These are phyloP conservation scores for Fusarium guadeloupense DNA, from an alignment of 2,329 filamentous ascomycete species.

Conservation along the genomic window DNA sequence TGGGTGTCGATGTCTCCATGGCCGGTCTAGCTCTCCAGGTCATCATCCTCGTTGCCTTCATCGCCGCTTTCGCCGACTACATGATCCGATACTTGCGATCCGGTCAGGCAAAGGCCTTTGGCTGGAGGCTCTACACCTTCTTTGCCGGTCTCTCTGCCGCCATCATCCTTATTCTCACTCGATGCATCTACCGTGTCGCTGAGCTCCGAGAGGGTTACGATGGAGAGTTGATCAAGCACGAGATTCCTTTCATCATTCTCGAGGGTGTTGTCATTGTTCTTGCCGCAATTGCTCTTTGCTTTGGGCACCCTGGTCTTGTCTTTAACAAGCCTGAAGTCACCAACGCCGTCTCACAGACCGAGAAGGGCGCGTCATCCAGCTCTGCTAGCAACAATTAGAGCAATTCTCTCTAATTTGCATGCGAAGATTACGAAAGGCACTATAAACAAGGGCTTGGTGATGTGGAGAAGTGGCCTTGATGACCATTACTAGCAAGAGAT, in stretches of 20 bases:
- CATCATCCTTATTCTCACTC: slow-evolving; percentile 67
- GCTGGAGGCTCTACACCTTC: slow-evolving; percentile 55
- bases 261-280: slow-evolving; percentile 57
- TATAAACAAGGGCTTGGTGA: not conserved
- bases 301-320: slow-evolving; percentile 55
- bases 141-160: slow-evolving; percentile 62
- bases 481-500: not conserved
- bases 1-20: slow-evolving; percentile 52
- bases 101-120: slow-evolving; percentile 36
- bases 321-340: slow-evolving; percentile 42
- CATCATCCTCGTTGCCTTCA: slow-evolving; percentile 63
- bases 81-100: slow-evolving; percentile 54
- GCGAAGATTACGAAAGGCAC: not conserved
- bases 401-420: not conserved
- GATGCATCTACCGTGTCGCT: slow-evolving; percentile 71
- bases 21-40: slow-evolving; percentile 69
- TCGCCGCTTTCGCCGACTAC: slow-evolving; percentile 59
- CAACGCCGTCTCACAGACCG: slow-evolving; percentile 35
- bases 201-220: slow-evolving; percentile 72
- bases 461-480: not conserved
- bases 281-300: slow-evolving; percentile 49
- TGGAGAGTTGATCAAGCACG: slow-evolving; percentile 62
- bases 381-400: slow-evolving; percentile 27
- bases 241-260: slow-evolving; percentile 62
- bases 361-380: slow-evolving; percentile 29